A percentile compares a stretch with the other conserved stretches of the same genome.
These are phyloP conservation scores for Eucalyptus erythrocorys DNA, from an alignment of 345 rosid species.

Conservation along the genomic window DNA sequence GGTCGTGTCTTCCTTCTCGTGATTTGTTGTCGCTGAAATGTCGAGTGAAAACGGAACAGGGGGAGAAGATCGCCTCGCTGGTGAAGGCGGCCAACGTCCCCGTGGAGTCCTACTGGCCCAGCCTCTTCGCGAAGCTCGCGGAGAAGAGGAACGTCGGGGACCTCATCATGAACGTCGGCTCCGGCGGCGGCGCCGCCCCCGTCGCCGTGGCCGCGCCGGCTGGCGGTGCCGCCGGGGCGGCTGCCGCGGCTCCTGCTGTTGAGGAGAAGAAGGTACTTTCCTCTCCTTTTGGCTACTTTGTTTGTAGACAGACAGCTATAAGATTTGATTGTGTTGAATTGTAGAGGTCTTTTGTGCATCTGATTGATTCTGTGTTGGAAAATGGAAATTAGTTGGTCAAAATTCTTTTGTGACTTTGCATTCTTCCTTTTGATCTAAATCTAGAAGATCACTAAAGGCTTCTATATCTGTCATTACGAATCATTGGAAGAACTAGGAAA, in stretches of 20 bases:
- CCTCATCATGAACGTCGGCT: conserved; percentile 34
- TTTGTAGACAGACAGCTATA: background rate
- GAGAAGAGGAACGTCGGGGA: conserved; percentile 42
- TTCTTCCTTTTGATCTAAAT: background rate
- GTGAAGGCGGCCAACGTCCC: conserved; percentile 37
- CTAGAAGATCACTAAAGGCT: background rate
- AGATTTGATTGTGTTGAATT: background rate
- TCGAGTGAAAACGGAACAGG: conserved; percentile 3
- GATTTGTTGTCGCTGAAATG: background rate
- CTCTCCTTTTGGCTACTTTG: background rate
- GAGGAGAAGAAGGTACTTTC: conserved; percentile 28
- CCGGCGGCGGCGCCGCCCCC: conserved; percentile 33
- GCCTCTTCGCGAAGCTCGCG: conserved; percentile 48
- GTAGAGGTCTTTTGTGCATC: background rate
- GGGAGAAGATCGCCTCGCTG: conserved; percentile 49
- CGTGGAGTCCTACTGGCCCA: conserved; percentile 60
- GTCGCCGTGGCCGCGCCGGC: conserved; percentile 15
- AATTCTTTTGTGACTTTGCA: background rate
- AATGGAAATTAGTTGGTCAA: background rate
- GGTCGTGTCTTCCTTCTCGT: background rate
- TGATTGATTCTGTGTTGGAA: background rate
- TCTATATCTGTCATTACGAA: background rate
- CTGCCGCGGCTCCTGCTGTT: conserved; percentile 8
- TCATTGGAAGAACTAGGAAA: background rate
- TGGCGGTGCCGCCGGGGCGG: conserved; percentile 7